Evolutionary conservation across 805 yeast species (phyloP).

Genomic region (Nakazawaea pomicola): DNA sequence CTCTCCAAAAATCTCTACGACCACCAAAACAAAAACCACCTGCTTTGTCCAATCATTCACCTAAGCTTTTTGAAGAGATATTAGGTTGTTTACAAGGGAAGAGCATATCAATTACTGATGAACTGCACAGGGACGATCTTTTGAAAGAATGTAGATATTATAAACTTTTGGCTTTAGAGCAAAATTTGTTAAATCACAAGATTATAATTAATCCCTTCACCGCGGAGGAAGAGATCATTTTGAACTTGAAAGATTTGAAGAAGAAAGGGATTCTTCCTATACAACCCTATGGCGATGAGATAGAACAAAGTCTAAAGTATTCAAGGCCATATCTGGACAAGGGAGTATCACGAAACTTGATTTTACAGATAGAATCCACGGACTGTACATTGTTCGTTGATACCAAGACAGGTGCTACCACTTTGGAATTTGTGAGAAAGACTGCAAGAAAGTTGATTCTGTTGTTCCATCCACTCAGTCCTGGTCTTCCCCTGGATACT

Average conservation of each 20-base stretch:
- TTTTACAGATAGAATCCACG: constrained; percentile 36
- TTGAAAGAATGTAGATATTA: constrained; percentile 73
- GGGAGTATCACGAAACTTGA: constrained; percentile 27
- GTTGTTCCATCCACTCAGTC: constrained; percentile 16
- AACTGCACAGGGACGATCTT: constrained; percentile 51
- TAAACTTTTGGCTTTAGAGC: constrained; percentile 71
- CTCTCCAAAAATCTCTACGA: constrained; percentile 44
- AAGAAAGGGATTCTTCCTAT: constrained; percentile 25
- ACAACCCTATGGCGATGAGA: constrained; percentile 16
- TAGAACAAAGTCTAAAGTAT: constrained; percentile 25
- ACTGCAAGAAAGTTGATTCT: constrained; percentile 21
- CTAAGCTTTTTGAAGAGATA: constrained; percentile 49
- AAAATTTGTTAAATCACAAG: constrained; percentile 50
- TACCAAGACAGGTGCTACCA: constrained; percentile 23
- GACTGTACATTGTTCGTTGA: constrained; percentile 26
- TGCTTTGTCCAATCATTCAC: constrained; percentile 45
- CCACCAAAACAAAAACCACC: constrained; percentile 77
- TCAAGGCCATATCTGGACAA: constrained; percentile 43
- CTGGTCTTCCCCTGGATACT: too few relatives aligned
- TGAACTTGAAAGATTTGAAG: constrained; percentile 43
- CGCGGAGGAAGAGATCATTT: constrained; percentile 48
- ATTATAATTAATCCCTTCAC: constrained; percentile 49
- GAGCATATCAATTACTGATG: constrained; percentile 39
- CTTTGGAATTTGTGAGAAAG: constrained; percentile 19
- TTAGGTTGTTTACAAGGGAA: constrained; percentile 55